Evolutionary conservation across 208 protist genomes (phyloP), one percentile per base, ranked within the genome.

Genomic region (Porcisia deanei): DNA sequence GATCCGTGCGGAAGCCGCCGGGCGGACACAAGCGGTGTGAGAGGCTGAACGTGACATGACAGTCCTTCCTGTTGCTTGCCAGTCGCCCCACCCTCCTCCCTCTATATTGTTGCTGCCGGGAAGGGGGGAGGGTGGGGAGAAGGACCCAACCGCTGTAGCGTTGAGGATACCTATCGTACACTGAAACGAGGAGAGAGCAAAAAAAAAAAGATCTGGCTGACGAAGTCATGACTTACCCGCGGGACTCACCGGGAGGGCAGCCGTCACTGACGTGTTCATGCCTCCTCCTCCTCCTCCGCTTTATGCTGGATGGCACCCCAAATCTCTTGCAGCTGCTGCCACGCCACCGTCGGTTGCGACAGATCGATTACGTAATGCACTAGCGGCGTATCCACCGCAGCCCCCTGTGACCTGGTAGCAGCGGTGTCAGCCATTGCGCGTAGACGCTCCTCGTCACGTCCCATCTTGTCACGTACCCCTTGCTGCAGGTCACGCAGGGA

Each of bases 341-440:
- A 78, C 14, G 87, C 81, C 52, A 82, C 73, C 0, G 85, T 54
- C 1, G 86, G 89, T 49, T 88, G 85, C 1, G 89, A 84, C 12
- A 97, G 73, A 61, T 97, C 90, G 41, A 97, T 74, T 43, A 88
- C 85, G 70, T 87, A 94, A 79, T 93, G 85, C 74, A 64, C 71
- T 65, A 91, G 83, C 20, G 79, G 70, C 14, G 73, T 76, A 16
- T 76, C 80, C 12, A 55, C 78, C 22, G 25, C 25, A 34, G 39
- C 34, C 47, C 25, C 34, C 22, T 25, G 57, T 16, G 22, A 14
- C 14, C 10, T 47, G 25, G 5, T 52, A 20, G 8, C 60, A 18
- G 55, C 30, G 60, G 49, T 7, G 37, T 53, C 66, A 76, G 34
- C 73, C 7, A 39, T 39, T 22, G 57, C 68, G 30, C 73, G 73